Evolutionary conservation across 345 rosid species (phyloP).

Genomic region (Citrus sinensis): DVS_A1.0 CM039166.1:23416501-23417000

Average conservation of each 20-base stretch:
- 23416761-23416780: neutral
- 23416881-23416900: neutral
- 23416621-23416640: neutral
- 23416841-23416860: neutral
- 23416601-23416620: neutral
- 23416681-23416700: neutral
- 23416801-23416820: neutral
- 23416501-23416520: neutral
- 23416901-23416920: neutral
- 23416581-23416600: neutral
- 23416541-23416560: neutral
- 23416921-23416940: neutral
- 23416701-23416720: neutral
- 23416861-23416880: neutral
- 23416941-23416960: neutral
- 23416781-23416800: neutral
- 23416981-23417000: neutral
- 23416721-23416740: neutral
- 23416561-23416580: neutral
- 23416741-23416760: neutral
- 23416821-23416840: neutral
- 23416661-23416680: neutral
- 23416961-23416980: slow-evolving; percentile 1
- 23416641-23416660: neutral
- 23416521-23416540: neutral